Base-by-base conservation (phyloP, 73 alveolate species). In the Paramecium caudatum region DNA sequence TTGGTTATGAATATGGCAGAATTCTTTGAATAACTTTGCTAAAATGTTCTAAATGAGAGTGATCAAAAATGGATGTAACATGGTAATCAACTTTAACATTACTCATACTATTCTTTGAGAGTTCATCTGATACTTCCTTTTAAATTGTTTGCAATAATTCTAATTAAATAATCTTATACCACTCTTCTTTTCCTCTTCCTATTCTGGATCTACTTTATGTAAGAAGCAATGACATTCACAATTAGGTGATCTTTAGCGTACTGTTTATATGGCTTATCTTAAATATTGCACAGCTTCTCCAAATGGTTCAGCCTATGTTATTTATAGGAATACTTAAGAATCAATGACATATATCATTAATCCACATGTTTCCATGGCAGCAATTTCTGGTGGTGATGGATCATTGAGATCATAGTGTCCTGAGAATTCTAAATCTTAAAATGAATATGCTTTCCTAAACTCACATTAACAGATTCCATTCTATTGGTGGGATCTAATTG, bases 361-460 rank as follows among this genome's bases (percentile, higher is more conserved):
- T 34, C 96, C 95, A 62, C 99, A 95, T 10, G 91, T 91, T 48
- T 93, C 91, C 27, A 98, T 80, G 36, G 90, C 91, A 49, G 90
- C 93, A 8, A 90, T 94, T 80, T 96, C 99, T 41, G 78, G 94
- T 0, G 97, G 94, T 12, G 82, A 81, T 69, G 92, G 84, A 81
- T 96, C 98, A 41, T 93, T 91, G 39, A 93, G 90, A 15, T 95
- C 93, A 50, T 94, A 93, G 50, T 93, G 93, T 16, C 98, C 97
- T 30, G 99, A 99, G 95, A 93, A 96, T 91, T 98, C 99, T 95
- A 92, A 61, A 98, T 92, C 61, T 92, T 91, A 90, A 97, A 96
- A 80, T 92, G 43, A 47, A 97, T 95, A 91, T 85, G 93, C 37
- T 97, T 95, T 92, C 96, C 96, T 43, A 96, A 95, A 84, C 95